These are phyloP conservation scores for Crucibulum laeve DNA, from an alignment of 768 basidiomycete genomes.

Conservation along the genomic window DNA sequence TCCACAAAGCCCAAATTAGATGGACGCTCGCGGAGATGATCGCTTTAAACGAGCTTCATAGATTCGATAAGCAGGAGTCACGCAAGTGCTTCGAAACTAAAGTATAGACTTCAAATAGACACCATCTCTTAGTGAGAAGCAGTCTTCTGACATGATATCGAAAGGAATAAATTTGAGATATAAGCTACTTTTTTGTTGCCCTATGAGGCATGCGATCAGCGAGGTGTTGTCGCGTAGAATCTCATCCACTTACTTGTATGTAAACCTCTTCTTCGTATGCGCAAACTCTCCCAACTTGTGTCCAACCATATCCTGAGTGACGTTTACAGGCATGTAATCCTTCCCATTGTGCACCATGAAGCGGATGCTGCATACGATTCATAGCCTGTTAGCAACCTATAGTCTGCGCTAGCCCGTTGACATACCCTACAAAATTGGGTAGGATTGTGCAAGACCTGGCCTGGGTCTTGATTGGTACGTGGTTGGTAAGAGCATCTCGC, in stretches of 20 bases:
- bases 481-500: conserved; percentile 72
- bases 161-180: no score
- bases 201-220: no score
- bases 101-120: no score
- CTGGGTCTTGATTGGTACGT: conserved; percentile 84
- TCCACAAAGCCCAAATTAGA: no score
- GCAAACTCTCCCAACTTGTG: conserved; percentile 97
- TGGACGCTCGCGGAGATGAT: no score
- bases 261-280: conserved; percentile 83
- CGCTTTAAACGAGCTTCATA: no score
- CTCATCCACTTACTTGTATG: conserved; percentile 64
- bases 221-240: neutral
- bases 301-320: conserved; percentile 98
- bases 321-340: conserved; percentile 77
- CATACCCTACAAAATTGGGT: conserved; percentile 94
- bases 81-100: no score
- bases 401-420: conserved; percentile 1
- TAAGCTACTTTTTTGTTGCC: no score
- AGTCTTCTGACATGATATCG: no score
- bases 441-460: conserved; percentile 90
- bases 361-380: conserved; percentile 47
- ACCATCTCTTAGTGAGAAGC: no score
- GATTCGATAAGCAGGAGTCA: no score
- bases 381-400: neutral
- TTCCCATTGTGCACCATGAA: conserved; percentile 96